phyloP scores from a whole-genome alignment of 306 rosid species.

The Begonia peltatifolia region DNA sequence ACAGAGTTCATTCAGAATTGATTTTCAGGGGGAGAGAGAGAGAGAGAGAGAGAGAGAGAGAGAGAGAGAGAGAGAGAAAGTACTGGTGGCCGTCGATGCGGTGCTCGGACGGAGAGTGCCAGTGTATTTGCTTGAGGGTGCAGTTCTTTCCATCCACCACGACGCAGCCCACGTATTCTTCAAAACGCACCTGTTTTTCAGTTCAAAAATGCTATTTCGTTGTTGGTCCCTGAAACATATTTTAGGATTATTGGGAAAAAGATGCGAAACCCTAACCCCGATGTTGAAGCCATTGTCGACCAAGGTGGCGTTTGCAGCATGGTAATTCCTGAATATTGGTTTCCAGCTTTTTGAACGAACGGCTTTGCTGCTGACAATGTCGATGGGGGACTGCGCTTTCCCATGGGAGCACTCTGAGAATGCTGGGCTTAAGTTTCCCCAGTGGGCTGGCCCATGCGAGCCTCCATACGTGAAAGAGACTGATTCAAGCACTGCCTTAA shows the following conservation, averaged over 20 bases:
- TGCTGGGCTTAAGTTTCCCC: constrained; percentile 56
- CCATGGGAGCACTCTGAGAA: constrained; percentile 49
- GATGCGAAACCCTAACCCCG: constrained; percentile 36
- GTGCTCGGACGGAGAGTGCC: constrained; percentile 93
- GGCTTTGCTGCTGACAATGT: constrained; percentile 15
- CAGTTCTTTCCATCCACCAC: constrained; percentile 39
- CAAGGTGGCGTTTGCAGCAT: constrained; percentile 40
- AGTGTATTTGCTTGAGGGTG: constrained; percentile 54
- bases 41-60: background rate
- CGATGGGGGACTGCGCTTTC: constrained; percentile 56
- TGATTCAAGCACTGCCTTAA: background rate
- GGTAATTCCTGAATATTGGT: constrained; percentile 29
- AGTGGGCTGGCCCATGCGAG: constrained; percentile 35
- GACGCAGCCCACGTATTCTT: constrained; percentile 31
- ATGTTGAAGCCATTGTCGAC: constrained; percentile 49
- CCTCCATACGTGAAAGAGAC: constrained; percentile 38
- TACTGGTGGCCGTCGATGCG: constrained; percentile 40
- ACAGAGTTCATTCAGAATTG: no score
- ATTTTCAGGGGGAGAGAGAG: no score
- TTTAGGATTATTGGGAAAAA: no score
- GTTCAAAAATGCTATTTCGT: no score
- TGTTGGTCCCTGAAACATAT: no score
- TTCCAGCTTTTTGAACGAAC: constrained; percentile 10
- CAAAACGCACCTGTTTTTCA: constrained; percentile 35
- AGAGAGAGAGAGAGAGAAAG: constrained; percentile 3